Percentiles rank a stretch among this genome's conserved stretches.
phyloP scores from a whole-genome alignment of 1,284 basidiomycete species.

The Butyriboletus regius region DNA sequence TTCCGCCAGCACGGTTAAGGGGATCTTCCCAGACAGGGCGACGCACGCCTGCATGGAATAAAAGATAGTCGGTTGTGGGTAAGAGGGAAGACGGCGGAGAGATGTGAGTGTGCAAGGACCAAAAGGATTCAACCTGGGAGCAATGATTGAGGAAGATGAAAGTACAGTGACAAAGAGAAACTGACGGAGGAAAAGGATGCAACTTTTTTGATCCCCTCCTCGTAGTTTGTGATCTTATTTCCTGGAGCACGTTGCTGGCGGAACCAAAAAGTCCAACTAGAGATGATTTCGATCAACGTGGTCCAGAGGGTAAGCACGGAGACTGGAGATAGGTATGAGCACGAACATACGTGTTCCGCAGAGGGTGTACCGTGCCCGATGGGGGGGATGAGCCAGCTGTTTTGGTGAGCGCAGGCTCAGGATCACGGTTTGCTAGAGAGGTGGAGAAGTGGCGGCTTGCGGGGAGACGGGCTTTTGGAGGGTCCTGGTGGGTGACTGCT shows the following conservation, averaged over 20 bases:
- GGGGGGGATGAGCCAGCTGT: conserved; percentile 13
- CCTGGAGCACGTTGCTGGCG: conserved; percentile 74
- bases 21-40: conserved; percentile 89
- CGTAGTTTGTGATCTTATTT: conserved; percentile 72
- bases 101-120: conserved; percentile 76
- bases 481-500: conserved; percentile 7
- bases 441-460: conserved; percentile 72
- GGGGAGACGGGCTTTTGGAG: conserved; percentile 41
- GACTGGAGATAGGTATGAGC: conserved; percentile 12
- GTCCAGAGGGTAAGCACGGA: conserved; percentile 10
- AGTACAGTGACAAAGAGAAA: conserved; percentile 7
- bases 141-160: conserved; percentile 7
- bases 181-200: conserved; percentile 68
- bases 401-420: conserved; percentile 27
- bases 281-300: conserved; percentile 5
- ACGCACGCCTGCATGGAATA: conserved; percentile 74
- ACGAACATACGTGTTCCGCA: conserved; percentile 76
- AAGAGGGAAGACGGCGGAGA: conserved; percentile 63
- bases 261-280: conserved; percentile 80
- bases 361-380: conserved; percentile 50
- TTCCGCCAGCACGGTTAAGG: conserved; percentile 77
- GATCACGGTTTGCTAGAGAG: conserved; percentile 41
- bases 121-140: conserved; percentile 69
- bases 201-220: conserved; percentile 80
- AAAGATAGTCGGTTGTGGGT: conserved; percentile 76